phyloP scores from a whole-genome alignment of 768 basidiomycete species.

The Boletus subcaerulescens region DNA sequence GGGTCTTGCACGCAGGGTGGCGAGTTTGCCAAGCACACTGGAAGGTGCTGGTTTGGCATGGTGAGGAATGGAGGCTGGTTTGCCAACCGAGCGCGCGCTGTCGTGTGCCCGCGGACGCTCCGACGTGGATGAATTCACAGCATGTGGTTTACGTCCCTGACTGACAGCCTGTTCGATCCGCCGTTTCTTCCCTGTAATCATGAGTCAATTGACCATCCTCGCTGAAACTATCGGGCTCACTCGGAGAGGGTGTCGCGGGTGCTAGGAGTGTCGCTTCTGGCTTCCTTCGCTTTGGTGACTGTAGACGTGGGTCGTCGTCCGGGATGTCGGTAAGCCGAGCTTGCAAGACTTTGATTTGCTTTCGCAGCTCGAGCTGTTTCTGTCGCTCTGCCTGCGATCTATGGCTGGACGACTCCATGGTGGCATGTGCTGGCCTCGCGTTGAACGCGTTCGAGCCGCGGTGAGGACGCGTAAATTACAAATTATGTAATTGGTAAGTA shows the following conservation, averaged over 20 bases:
- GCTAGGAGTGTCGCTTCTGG: slow-evolving; percentile 38
- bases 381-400: slow-evolving; percentile 37
- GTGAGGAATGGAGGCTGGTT: slow-evolving; percentile 1
- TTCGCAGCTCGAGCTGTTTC: slow-evolving; percentile 48
- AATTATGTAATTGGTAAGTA: slow-evolving; percentile 20
- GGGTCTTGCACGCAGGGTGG: slow-evolving; percentile 31
- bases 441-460: slow-evolving; percentile 18
- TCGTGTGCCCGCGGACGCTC: slow-evolving; percentile 15
- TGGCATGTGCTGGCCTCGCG: slow-evolving; percentile 1
- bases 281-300: slow-evolving; percentile 50
- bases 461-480: slow-evolving; percentile 12
- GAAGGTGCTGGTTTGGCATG: slow-evolving; percentile 46
- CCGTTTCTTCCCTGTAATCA: slow-evolving; percentile 38
- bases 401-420: slow-evolving; percentile 56
- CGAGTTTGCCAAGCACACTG: slow-evolving; percentile 50
- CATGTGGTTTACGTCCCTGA: slow-evolving; percentile 20
- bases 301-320: slow-evolving; percentile 18
- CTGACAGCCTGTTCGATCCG: slow-evolving; percentile 36
- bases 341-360: slow-evolving; percentile 55
- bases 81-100: slow-evolving; percentile 6
- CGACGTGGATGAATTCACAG: slow-evolving; percentile 6
- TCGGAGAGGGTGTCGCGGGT: slow-evolving; percentile 62
- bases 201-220: background rate
- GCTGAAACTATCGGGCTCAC: slow-evolving; percentile 37
- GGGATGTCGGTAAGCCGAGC: slow-evolving; percentile 47